A percentile compares a stretch with the other conserved stretches of the same genome.
phyloP scores from a whole-genome alignment of 768 basidiomycete genomes.

The Tylopilus subfusipes region DNA sequence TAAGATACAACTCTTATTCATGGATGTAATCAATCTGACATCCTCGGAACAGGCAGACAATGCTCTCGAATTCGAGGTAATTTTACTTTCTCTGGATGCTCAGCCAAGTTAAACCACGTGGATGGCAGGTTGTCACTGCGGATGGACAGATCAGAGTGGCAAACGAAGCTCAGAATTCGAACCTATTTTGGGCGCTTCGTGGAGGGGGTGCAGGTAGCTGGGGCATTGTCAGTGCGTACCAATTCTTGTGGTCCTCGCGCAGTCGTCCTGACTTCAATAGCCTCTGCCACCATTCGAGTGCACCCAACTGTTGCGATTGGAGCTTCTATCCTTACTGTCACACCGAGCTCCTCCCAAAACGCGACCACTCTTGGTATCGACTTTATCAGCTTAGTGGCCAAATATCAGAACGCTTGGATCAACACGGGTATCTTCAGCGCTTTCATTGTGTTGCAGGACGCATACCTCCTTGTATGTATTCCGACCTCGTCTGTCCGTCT shows the following conservation, averaged over 20 bases:
- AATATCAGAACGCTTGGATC: conserved; percentile 15
- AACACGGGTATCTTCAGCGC: conserved; percentile 10
- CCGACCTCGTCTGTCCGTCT: background rate
- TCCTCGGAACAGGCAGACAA: conserved; percentile 38
- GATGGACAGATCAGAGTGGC: conserved; percentile 37
- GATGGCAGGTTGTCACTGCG: conserved; percentile 36
- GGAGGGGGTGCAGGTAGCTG: conserved; percentile 53
- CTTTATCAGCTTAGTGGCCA: conserved; percentile 18
- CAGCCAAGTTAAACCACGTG: background rate
- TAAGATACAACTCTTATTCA: background rate
- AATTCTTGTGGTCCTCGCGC: background rate
- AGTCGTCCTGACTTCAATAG: conserved; percentile 4
- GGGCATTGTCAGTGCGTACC: conserved; percentile 39
- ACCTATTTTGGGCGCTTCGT: conserved; percentile 54
- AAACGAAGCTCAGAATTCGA: conserved; percentile 40
- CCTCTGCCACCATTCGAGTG: conserved; percentile 15
- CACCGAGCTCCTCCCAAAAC: conserved; percentile 10
- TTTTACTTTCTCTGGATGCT: background rate
- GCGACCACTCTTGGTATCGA: conserved; percentile 13
- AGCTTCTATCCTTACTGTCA: conserved; percentile 11
- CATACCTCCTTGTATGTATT: conserved; percentile 17
- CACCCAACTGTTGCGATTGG: conserved; percentile 11
- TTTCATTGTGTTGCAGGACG: background rate
- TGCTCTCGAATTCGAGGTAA: conserved; percentile 40
- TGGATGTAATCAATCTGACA: background rate